Conservation (phyloP, 768 basidiomycete species). For the Cantharellus cinnabarinus region DNA sequence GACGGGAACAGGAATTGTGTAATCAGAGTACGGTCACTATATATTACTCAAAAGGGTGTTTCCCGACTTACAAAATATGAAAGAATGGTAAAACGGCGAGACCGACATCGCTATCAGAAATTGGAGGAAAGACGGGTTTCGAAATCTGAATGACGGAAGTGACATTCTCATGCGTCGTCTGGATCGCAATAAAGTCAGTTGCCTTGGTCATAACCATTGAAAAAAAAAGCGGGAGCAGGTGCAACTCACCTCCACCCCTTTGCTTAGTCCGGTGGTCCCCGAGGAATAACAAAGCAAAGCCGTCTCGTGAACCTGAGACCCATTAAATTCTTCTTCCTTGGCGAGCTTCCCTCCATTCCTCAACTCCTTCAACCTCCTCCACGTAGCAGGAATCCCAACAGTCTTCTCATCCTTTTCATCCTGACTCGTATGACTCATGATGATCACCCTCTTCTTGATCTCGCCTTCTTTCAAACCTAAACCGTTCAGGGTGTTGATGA, state of each 20-base stretch:
- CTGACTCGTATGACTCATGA: conserved; percentile 21
- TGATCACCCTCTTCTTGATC: conserved; percentile 32
- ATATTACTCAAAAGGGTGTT: too few species aligned
- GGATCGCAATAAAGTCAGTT: background rate
- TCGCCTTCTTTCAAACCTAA: conserved; percentile 28
- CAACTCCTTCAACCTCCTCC: conserved; percentile 27
- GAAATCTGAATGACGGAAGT: conserved; percentile 36
- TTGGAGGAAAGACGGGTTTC: conserved; percentile 22
- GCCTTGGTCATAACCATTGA: background rate
- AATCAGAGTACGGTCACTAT: too few species aligned
- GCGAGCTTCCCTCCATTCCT: conserved; percentile 28
- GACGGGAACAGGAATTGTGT: background rate
- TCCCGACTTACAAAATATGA: conserved; percentile 3
- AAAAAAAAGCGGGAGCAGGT: background rate
- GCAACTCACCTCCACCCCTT: conserved; percentile 31
- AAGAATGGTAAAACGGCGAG: conserved; percentile 43
- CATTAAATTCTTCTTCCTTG: conserved; percentile 37
- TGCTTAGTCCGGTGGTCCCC: conserved; percentile 65
- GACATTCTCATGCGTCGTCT: conserved; percentile 32
- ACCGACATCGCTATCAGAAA: conserved; percentile 28
- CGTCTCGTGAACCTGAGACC: conserved; percentile 35
- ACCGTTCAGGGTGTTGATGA: conserved; percentile 33
- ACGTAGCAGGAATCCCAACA: background rate
- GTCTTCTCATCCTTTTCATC: background rate
- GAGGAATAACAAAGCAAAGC: conserved; percentile 40